Conservation (phyloP, 2,329 filamentous ascomycete species). For the Lachnellula subtilissima region DNA sequence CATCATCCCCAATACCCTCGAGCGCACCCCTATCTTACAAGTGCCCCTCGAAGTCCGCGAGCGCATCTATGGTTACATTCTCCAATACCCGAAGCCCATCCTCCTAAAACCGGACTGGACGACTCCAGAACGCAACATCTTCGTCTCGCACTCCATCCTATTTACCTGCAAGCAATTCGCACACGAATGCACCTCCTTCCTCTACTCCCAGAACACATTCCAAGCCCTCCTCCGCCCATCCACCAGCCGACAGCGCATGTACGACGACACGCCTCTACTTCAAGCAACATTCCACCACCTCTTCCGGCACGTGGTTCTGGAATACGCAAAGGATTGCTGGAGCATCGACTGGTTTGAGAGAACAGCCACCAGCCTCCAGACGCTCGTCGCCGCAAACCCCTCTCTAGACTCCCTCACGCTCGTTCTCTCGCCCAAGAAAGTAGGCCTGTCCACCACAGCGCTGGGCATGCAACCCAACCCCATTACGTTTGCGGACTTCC, state of each 20-base stretch:
- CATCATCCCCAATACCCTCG: constrained; percentile 10
- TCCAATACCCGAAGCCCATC: constrained; percentile 19
- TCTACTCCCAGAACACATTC: constrained; percentile 25
- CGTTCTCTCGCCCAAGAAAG: constrained; percentile 14
- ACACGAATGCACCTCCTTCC: constrained; percentile 17
- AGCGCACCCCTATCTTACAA: constrained; percentile 16
- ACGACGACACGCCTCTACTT: background rate
- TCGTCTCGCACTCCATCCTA: constrained; percentile 12
- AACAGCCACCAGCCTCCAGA: constrained; percentile 13
- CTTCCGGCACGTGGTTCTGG: constrained; percentile 21
- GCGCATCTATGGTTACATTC: constrained; percentile 20
- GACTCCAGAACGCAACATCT: constrained; percentile 13
- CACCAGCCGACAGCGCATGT: background rate
- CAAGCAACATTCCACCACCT: background rate
- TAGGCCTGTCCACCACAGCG: constrained; percentile 11
- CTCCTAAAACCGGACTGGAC: constrained; percentile 22
- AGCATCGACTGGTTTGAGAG: constrained; percentile 16
- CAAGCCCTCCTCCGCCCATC: constrained; percentile 18
- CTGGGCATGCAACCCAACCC: constrained; percentile 11
- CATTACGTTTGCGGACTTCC: constrained; percentile 24
- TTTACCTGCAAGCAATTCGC: constrained; percentile 23
- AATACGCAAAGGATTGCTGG: constrained; percentile 17
- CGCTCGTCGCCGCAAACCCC: constrained; percentile 12
- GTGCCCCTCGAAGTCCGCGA: constrained; percentile 25
- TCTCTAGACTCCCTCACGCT: constrained; percentile 22